Evolutionary conservation across 2,329 filamentous ascomycete species (phyloP).

Genomic region (Cercospora canescens): DNA sequence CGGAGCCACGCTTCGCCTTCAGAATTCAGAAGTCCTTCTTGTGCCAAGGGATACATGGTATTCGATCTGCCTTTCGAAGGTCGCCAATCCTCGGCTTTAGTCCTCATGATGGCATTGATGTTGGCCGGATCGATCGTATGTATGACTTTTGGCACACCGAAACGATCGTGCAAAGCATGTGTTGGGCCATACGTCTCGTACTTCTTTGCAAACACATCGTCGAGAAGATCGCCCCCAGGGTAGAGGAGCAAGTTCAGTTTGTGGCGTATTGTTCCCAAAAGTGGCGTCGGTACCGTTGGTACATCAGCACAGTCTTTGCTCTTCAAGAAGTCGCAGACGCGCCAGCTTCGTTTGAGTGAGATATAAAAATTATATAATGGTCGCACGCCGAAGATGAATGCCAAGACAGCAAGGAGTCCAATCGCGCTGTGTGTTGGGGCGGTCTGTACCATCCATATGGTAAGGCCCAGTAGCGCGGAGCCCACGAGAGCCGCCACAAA

Average conservation of each 20-base stretch:
- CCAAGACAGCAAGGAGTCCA: not conserved
- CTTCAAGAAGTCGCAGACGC: not conserved
- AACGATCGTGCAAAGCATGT: conserved; percentile 18
- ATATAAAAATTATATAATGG: not conserved
- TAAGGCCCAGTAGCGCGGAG: not conserved
- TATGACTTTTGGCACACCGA: conserved; percentile 20
- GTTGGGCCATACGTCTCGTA: conserved; percentile 21
- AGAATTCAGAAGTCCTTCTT: conserved; percentile 23
- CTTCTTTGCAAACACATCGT: conserved; percentile 22
- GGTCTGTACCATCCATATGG: not conserved
- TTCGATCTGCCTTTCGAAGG: conserved; percentile 19
- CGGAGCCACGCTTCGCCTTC: conserved; percentile 23
- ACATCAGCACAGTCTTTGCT: conserved; percentile 13
- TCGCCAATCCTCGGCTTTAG: conserved; percentile 17
- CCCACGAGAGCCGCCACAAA: not conserved
- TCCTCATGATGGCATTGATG: conserved; percentile 21
- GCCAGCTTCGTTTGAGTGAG: not conserved
- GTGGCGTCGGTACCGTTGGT: conserved; percentile 14
- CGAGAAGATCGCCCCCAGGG: conserved; percentile 22
- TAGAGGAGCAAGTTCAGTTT: conserved; percentile 21
- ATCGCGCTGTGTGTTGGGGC: not conserved
- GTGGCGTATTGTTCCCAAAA: conserved; percentile 19
- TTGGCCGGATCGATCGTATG: conserved; percentile 26
- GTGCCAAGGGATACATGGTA: conserved; percentile 25
- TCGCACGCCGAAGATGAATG: not conserved